Conservation (phyloP, 768 basidiomycete genomes). For the Pleurotus eryngii region DNA sequence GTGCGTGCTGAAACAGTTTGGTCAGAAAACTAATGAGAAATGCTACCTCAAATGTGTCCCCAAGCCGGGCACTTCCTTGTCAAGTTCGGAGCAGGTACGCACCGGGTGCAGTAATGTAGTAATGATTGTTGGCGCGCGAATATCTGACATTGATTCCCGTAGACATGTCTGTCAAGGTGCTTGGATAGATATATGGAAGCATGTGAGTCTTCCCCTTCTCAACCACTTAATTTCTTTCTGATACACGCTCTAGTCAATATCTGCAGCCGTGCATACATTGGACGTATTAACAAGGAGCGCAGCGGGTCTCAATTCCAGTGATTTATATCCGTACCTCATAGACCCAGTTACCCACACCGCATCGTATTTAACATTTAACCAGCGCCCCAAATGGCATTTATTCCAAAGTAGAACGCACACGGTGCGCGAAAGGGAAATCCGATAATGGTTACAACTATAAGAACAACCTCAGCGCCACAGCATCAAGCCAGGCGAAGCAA, state of each 20-base stretch:
- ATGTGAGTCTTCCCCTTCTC: slow-evolving; percentile 48
- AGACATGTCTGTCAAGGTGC: slow-evolving; percentile 77
- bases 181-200: slow-evolving; percentile 84
- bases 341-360: not conserved
- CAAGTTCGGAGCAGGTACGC: slow-evolving; percentile 68
- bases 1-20: too few species aligned
- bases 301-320: slow-evolving; percentile 19
- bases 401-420: slow-evolving; percentile 5
- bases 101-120: not conserved
- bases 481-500: slow-evolving; percentile 1
- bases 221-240: not conserved
- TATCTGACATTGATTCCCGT: not conserved
- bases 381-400: slow-evolving; percentile 1
- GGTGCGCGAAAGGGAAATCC: slow-evolving; percentile 6
- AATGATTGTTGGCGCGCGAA: not conserved
- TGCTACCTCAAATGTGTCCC: slow-evolving; percentile 76
- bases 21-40: slow-evolving; percentile 74
- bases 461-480: slow-evolving; percentile 9
- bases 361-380: not conserved
- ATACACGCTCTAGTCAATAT: slow-evolving; percentile 58
- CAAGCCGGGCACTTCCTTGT: slow-evolving; percentile 69
- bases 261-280: slow-evolving; percentile 66
- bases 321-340: not conserved
- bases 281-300: slow-evolving; percentile 55
- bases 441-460: slow-evolving; percentile 7